Conservation (phyloP, 1,284 basidiomycete genomes). For the Ustilago esculenta region DNA sequence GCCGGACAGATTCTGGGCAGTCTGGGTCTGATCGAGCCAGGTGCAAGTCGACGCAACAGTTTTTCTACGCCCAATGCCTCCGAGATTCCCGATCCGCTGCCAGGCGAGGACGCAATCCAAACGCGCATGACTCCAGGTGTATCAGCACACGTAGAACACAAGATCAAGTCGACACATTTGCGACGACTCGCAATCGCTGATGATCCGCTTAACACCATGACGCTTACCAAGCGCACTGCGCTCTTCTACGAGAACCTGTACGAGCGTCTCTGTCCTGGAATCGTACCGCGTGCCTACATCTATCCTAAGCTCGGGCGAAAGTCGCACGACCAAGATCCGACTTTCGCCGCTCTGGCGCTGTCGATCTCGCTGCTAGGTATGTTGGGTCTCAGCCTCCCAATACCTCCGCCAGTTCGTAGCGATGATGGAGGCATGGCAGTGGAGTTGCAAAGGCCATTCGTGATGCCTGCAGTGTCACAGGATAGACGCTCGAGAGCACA, state of each 20-base stretch:
- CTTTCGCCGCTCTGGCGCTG: slow-evolving; percentile 49
- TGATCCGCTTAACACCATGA: slow-evolving; percentile 45
- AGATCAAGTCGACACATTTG: too few relatives aligned
- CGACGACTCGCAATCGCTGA: background rate
- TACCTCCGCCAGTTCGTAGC: background rate
- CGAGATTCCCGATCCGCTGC: background rate
- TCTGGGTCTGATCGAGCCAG: slow-evolving; percentile 22
- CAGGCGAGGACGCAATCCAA: too few relatives aligned
- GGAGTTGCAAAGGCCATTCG: slow-evolving; percentile 6
- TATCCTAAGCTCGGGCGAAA: slow-evolving; percentile 45
- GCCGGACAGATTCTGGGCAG: slow-evolving; percentile 30
- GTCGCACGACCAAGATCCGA: slow-evolving; percentile 41
- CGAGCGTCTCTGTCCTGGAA: slow-evolving; percentile 46
- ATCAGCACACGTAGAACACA: too few relatives aligned
- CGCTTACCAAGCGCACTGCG: slow-evolving; percentile 53
- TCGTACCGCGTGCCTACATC: slow-evolving; percentile 52
- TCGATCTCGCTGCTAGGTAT: slow-evolving; percentile 48
- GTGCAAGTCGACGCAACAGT: slow-evolving; percentile 13
- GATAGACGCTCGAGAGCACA: slow-evolving; percentile 6
- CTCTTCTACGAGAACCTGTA: slow-evolving; percentile 59
- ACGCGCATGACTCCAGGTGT: too few relatives aligned
- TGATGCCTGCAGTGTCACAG: slow-evolving; percentile 13
- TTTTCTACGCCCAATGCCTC: slow-evolving; percentile 5
- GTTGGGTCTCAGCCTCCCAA: slow-evolving; percentile 20
- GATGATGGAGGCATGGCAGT: background rate